These are phyloP conservation scores for Amanita brunnescens DNA, from an alignment of 768 basidiomycete species.

Conservation along the genomic window DNA sequence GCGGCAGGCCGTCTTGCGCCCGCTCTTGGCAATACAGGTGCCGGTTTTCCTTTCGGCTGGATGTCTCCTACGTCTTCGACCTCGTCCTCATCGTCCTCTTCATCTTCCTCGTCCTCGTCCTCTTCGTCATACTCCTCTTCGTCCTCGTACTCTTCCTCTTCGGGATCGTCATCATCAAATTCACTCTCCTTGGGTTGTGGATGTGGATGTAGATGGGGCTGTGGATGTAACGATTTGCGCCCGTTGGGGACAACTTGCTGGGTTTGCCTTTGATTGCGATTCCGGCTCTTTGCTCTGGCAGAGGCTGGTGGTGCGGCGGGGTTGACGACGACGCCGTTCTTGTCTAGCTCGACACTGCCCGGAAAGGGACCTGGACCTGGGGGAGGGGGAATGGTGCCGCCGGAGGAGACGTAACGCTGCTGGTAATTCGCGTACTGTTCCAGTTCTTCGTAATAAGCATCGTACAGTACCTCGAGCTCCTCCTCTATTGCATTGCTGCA, in stretches of 20 bases:
- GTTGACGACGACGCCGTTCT: conserved; percentile 66
- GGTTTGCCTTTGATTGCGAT: conserved; percentile 2
- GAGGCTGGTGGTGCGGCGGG: conserved; percentile 18
- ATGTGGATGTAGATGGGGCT: conserved; percentile 30
- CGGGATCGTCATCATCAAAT: conserved; percentile 62
- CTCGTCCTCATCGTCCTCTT: conserved; percentile 32
- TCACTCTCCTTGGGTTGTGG: conserved; percentile 46
- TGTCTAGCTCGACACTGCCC: conserved; percentile 93
- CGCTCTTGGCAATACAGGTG: conserved; percentile 4
- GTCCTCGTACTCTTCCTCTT: conserved; percentile 64
- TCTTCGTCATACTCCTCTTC: conserved; percentile 46
- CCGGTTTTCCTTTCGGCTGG: conserved; percentile 34
- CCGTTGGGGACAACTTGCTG: conserved; percentile 7
- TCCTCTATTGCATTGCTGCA: conserved; percentile 93
- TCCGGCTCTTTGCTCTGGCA: conserved; percentile 3
- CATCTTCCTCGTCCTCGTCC: conserved; percentile 32
- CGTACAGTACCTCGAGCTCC: conserved; percentile 99
- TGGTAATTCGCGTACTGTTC: conserved; percentile 98
- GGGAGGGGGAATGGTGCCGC: conserved; percentile 83
- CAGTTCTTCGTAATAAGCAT: conserved; percentile 99
- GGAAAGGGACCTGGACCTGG: conserved; percentile 98
- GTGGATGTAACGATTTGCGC: conserved; percentile 14
- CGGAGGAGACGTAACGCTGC: conserved; percentile 89
- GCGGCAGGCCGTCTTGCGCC: conserved; percentile 8
- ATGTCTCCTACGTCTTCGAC: conserved; percentile 39